These are phyloP conservation scores for Cardamine occulta DNA, from an alignment of 345 rosid genomes.

Conservation along the genomic window DNA sequence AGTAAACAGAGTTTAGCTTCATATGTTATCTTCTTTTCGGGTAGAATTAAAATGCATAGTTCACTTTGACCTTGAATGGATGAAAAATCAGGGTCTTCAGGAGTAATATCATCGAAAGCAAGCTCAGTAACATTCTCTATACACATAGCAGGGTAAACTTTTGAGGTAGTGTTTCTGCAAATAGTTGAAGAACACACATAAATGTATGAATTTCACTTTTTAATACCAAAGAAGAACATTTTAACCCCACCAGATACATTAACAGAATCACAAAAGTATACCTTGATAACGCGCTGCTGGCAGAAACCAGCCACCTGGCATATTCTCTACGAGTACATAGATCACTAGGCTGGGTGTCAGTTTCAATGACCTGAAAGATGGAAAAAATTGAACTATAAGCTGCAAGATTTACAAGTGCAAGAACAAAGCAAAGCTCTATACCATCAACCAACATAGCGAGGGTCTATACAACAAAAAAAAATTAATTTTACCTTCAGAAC, in stretches of 20 bases:
- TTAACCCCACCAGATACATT: constrained; percentile 22
- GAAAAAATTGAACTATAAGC: constrained; percentile 11
- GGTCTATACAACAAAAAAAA: not conserved
- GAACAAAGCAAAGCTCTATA: constrained; percentile 17
- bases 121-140: constrained; percentile 87
- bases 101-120: constrained; percentile 89
- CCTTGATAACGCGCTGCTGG: constrained; percentile 86
- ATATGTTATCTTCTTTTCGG: not conserved
- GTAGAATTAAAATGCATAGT: constrained; percentile 1
- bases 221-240: constrained; percentile 21
- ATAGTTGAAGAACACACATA: constrained; percentile 30
- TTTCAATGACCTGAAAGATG: constrained; percentile 76
- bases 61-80: constrained; percentile 79
- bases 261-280: constrained; percentile 40
- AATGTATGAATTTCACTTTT: not conserved
- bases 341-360: constrained; percentile 69
- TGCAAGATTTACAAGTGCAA: constrained; percentile 20
- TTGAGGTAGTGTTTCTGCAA: constrained; percentile 70
- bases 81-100: constrained; percentile 87
- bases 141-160: constrained; percentile 96
- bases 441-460: constrained; percentile 27
- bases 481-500: constrained; percentile 66
- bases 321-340: constrained; percentile 91
- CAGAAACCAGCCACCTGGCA: constrained; percentile 92
- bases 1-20: constrained; percentile 34